Conservation (phyloP, 371 early-diverging fungal genomes). For the Catenaria anguillulae region DNA sequence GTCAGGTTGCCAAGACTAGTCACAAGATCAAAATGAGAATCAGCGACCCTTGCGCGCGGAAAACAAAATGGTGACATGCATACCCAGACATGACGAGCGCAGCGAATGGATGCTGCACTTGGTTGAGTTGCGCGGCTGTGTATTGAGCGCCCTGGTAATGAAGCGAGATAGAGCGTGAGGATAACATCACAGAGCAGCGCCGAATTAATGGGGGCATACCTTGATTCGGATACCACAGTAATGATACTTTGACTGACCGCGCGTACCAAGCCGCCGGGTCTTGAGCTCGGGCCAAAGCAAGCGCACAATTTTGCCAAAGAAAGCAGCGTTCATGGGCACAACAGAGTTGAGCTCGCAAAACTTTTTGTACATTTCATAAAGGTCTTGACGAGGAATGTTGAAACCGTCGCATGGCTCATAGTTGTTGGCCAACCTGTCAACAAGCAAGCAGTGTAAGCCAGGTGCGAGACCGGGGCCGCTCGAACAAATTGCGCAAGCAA, state of each 20-base stretch:
- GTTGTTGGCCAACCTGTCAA: constrained; percentile 35
- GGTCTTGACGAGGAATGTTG: constrained; percentile 40
- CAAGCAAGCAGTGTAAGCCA: not conserved
- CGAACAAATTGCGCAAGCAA: too few species aligned
- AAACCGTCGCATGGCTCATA: constrained; percentile 32
- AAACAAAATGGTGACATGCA: too few species aligned
- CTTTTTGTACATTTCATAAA: constrained; percentile 41
- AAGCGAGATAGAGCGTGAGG: too few species aligned
- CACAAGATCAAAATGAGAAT: not conserved
- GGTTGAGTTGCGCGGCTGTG: not conserved
- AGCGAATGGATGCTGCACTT: constrained; percentile 5
- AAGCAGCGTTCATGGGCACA: constrained; percentile 45
- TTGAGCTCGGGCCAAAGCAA: constrained; percentile 40
- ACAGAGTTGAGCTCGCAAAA: constrained; percentile 24
- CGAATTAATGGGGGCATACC: too few species aligned
- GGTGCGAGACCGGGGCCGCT: too few species aligned
- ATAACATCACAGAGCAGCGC: too few species aligned
- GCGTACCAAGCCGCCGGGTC: constrained; percentile 43
- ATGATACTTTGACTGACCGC: constrained; percentile 48
- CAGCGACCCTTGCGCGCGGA: too few species aligned
- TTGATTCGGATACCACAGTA: constrained; percentile 25
- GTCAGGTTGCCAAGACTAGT: not conserved
- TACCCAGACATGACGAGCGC: constrained; percentile 6
- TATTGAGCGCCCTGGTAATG: constrained; percentile 6
- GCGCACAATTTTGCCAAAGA: constrained; percentile 49